Base-by-base conservation (phyloP, 2,329 filamentous ascomycete species). In the Botrytis squamosa region DNA sequence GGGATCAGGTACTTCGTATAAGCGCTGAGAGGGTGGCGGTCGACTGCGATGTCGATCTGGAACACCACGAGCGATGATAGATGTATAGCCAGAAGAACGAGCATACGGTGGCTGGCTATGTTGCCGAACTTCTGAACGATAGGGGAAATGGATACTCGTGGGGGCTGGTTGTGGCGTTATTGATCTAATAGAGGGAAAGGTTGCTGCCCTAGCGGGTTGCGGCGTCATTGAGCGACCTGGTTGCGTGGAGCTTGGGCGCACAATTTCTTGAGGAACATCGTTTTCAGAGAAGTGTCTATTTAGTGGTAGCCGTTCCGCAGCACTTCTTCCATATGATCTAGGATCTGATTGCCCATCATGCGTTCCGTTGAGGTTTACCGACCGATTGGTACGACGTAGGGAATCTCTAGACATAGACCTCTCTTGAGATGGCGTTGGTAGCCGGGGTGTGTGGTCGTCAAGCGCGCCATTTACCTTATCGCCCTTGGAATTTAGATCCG, bases 341-440 rank as follows among this genome's bases (percentile, higher is more conserved):
- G 66, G 66, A 29, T 69, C 66, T 25, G n/a, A 69, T 29, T 69
- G 66, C 52, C 49, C 66, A 42, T 69, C 40, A 44, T 57, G 66
- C n/a, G 33, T 44, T 33, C 66, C 66, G 14, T 38, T 57, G 12
- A 57, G 66, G n/a, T 69, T 69, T 33, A 33, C 40, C 38, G 66
- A 69, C 25, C 66, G 66, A 29, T 14, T 42, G 16, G 36, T 57
- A 42, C 66, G 66, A 16, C 66, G 49, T 29, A 69, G 10, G 38
- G 49, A 20, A 18, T 69, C 49, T 69, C 36, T 69, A 33, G 66
- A 69, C n/a, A 29, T 18, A 12, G 66, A 38, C 22, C 66, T 69
- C 38, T 69, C 25, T 33, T 69, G 66, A 33, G 66, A 25, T 25
- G 49, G 38, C 6, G n/a, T 42, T 42, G 66, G 25, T 57, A 69